A percentile compares a stretch with the other conserved stretches of the same genome.
Evolutionary conservation across 2,329 filamentous ascomycete species (phyloP).

Genomic region (Elsinoe fawcettii): DNA sequence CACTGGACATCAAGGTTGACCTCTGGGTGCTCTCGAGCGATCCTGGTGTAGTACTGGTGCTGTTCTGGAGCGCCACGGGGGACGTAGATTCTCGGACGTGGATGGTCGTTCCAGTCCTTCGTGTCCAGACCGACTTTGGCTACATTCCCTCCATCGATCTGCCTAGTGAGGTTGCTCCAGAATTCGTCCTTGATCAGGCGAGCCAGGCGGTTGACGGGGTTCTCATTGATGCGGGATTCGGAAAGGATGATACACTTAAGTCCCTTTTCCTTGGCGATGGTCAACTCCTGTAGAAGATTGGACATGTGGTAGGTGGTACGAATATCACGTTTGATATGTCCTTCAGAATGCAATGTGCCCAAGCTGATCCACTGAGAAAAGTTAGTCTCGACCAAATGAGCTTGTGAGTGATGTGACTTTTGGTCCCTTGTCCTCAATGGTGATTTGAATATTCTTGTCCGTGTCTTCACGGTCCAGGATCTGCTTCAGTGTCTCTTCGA

Average conservation of each 20-base stretch:
- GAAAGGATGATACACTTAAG: constrained; percentile 86
- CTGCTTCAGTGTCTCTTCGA: constrained; percentile 72
- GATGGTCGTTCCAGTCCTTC: constrained; percentile 91
- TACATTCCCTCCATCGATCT: constrained; percentile 82
- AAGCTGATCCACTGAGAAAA: constrained; percentile 63
- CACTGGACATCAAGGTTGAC: constrained; percentile 79
- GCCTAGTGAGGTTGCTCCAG: constrained; percentile 83
- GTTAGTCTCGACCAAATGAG: constrained; percentile 23
- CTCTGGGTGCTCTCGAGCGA: constrained; percentile 72
- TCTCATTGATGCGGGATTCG: constrained; percentile 85
- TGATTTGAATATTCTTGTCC: constrained; percentile 92
- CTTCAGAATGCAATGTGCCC: constrained; percentile 77
- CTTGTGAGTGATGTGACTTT: constrained; percentile 53
- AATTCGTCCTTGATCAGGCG: constrained; percentile 84
- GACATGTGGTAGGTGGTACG: constrained; percentile 96
- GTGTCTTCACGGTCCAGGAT: constrained; percentile 83
- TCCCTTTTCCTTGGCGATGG: constrained; percentile 82
- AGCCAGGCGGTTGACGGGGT: constrained; percentile 80
- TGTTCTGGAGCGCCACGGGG: constrained; percentile 79
- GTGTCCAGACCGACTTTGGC: constrained; percentile 80
- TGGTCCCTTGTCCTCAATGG: constrained; percentile 88
- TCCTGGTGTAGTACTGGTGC: constrained; percentile 75
- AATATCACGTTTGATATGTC: constrained; percentile 80
- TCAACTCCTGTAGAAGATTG: constrained; percentile 90
- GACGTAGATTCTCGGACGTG: constrained; percentile 84